These are phyloP conservation scores for Irpex sp. DNA, from an alignment of 1,284 basidiomycete genomes.

Conservation along the genomic window DNA sequence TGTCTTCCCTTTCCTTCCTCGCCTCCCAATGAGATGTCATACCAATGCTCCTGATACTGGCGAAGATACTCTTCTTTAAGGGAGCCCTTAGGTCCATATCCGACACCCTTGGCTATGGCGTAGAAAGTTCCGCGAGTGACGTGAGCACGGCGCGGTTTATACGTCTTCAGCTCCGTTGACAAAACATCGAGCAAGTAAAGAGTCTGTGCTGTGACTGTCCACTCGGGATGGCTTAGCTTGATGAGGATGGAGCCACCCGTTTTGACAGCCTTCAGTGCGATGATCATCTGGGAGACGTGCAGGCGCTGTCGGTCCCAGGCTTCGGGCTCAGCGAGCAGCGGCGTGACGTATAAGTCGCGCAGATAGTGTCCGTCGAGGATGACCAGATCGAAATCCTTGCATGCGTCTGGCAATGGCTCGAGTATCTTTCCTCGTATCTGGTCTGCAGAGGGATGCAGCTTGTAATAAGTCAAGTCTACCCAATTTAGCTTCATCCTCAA, in stretches of 20 bases:
- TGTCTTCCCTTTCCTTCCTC: conserved; percentile 3
- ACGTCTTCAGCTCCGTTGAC: conserved; percentile 23
- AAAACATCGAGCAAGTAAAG: conserved; percentile 30
- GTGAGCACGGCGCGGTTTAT: conserved; percentile 30
- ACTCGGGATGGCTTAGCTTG: conserved; percentile 30
- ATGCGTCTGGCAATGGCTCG: conserved; percentile 10
- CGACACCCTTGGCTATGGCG: conserved; percentile 26
- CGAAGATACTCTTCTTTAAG: conserved; percentile 7
- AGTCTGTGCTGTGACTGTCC: conserved; percentile 25
- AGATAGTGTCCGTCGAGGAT: conserved; percentile 32
- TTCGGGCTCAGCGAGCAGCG: conserved; percentile 1
- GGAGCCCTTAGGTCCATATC: neutral
- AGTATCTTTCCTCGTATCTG: conserved; percentile 2
- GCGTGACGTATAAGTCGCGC: conserved; percentile 19
- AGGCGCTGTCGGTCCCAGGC: conserved; percentile 22
- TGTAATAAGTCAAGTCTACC: conserved; percentile 24
- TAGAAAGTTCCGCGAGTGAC: conserved; percentile 30
- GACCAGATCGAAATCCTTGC: conserved; percentile 21
- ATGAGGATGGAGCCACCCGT: conserved; percentile 30
- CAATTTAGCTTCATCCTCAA: conserved; percentile 21
- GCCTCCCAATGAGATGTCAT: conserved; percentile 11
- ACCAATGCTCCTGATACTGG: conserved; percentile 15
- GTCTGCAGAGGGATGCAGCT: conserved; percentile 18
- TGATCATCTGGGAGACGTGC: conserved; percentile 29
- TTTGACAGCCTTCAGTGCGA: conserved; percentile 25